Evolutionary conservation across 192 early-diverging fungal genomes (phyloP), one percentile per base, ranked within the genome.

Genomic region (Coemansia sp.): DNA sequence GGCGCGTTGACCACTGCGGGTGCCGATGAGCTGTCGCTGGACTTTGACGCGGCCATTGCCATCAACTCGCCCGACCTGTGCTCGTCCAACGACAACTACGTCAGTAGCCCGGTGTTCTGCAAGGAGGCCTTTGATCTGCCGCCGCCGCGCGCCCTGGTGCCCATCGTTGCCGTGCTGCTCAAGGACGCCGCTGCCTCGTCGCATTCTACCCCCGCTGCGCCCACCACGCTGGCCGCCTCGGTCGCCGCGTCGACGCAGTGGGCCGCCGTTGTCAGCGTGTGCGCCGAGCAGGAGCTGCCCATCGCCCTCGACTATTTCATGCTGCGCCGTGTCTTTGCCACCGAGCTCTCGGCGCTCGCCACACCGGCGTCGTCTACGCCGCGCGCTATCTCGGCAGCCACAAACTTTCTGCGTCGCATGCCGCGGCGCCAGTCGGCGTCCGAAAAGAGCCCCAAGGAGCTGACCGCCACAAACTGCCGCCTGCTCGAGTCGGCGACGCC

Each of bases 131-230:
- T 53, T 42, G 64, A 67, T 35, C 42, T 73, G 51, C 71, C 71
- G 22, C 40, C 71, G 29, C 58, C 64, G 15, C 53, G 71, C 20
- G 46, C 59, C 1, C 49, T 74, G n/a, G 64, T 74, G 27, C 71
- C 71, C 23, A 66, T 73, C n/a, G 58, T 73, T 18, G 70, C 70
- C 6, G 70, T 73, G 35, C 63, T 73, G 39, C 46, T 73, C 24
- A 73, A 73, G 37, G 70, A 73, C 34, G 70, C 70, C 5, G 63
- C 65, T 18, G 53, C 69, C 8, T 37, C 67, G 4, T 60, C 55
- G 30, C 51, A 41, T 26, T 35, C 37, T 26, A 23, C 26, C 35
- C 35, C 44, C 44, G 34, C 17, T 34, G 36, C 17, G 24, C 36
- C 35, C n/a, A 55, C 69, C 8, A 38, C 67, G 4, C 60, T 55